Percentiles rank a stretch among this genome's conserved stretches.
Conservation (phyloP, 1,284 basidiomycete genomes). For the Baeospora myosura region DNA sequence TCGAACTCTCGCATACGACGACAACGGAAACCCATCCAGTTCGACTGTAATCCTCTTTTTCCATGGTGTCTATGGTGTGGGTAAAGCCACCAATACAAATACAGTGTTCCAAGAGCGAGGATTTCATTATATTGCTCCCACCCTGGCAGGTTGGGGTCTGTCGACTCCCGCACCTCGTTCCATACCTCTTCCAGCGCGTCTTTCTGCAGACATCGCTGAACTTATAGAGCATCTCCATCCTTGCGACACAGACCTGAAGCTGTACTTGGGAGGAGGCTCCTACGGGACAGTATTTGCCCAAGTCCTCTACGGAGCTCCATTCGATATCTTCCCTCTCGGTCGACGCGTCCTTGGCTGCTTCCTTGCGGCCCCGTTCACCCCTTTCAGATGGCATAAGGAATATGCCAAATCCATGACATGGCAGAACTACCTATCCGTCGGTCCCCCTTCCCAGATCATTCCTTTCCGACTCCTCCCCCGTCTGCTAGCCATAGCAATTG, state of each 20-base stretch:
- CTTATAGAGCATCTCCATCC: conserved; percentile 35
- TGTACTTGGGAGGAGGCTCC: conserved; percentile 40
- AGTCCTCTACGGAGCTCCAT: conserved; percentile 41
- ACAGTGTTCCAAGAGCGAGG: conserved; percentile 21
- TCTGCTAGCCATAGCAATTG: conserved; percentile 16
- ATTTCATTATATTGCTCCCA: conserved; percentile 31
- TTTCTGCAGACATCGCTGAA: conserved; percentile 28
- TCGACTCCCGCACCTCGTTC: conserved; percentile 27
- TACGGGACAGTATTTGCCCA: conserved; percentile 41
- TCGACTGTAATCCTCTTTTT: conserved; percentile 37
- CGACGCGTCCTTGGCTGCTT: conserved; percentile 32
- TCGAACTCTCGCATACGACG: conserved; percentile 44
- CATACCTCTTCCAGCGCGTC: conserved; percentile 26
- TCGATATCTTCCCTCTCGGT: conserved; percentile 38
- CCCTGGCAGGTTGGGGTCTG: conserved; percentile 40
- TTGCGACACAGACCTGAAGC: conserved; percentile 20
- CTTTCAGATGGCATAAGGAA: conserved; percentile 30
- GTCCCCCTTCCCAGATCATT: conserved; percentile 25
- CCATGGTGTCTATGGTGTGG: conserved; percentile 35
- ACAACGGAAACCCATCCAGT: conserved; percentile 39
- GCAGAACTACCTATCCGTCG: conserved; percentile 31
- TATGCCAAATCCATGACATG: conserved; percentile 31
- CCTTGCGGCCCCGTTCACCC: conserved; percentile 31
- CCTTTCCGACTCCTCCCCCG: conserved; percentile 26
- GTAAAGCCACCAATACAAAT: conserved; percentile 19